These are phyloP conservation scores for Moricandia moricandioides DNA, from an alignment of 345 rosid species.

Conservation along the genomic window DNA sequence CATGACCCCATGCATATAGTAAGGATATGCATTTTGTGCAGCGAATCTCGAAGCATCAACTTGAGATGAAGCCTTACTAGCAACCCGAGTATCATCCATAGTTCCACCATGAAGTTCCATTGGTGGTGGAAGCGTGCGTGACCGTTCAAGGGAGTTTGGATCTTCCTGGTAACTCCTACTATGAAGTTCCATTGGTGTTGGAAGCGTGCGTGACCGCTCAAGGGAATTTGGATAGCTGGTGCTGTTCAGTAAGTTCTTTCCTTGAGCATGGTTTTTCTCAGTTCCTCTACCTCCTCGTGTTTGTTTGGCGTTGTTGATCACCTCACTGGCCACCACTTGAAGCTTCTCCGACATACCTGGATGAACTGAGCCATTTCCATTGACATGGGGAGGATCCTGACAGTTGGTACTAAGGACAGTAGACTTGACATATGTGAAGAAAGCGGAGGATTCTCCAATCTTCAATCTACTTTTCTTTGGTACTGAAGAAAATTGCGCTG, in stretches of 20 bases:
- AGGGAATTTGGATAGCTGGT: neutral
- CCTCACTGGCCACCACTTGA: constrained; percentile 28
- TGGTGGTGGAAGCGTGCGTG: constrained; percentile 53
- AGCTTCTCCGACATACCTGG: constrained; percentile 19
- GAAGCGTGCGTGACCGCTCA: neutral
- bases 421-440: constrained; percentile 86
- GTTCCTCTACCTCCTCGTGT: constrained; percentile 20
- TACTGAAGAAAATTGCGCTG: constrained; percentile 67
- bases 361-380: constrained; percentile 31
- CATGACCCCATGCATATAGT: constrained; percentile 68
- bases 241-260: constrained; percentile 24
- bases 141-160: constrained; percentile 30
- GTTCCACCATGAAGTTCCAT: constrained; percentile 47
- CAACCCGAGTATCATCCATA: constrained; percentile 39
- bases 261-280: constrained; percentile 12
- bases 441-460: constrained; percentile 93
- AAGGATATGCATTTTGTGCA: constrained; percentile 56
- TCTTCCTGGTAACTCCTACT: constrained; percentile 26
- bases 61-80: constrained; percentile 47
- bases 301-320: constrained; percentile 18
- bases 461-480: constrained; percentile 72
- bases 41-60: constrained; percentile 49
- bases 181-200: constrained; percentile 52
- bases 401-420: constrained; percentile 42
- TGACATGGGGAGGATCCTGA: constrained; percentile 30